Evolutionary conservation across 2,329 filamentous ascomycete genomes (phyloP).

Genomic region (Fusarium compactum): DNA sequence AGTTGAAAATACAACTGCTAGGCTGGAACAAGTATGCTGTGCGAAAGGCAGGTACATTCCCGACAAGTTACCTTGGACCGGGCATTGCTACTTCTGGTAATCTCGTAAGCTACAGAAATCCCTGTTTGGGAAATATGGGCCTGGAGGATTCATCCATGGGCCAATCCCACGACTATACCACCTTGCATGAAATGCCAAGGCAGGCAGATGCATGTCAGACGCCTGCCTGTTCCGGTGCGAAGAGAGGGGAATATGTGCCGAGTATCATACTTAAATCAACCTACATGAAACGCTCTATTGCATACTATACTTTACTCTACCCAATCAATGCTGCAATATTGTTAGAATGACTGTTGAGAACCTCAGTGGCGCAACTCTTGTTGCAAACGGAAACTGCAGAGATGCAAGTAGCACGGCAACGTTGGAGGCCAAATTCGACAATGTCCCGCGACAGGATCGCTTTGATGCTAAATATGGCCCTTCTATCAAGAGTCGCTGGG

Average conservation of each 20-base stretch:
- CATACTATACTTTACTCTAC: background rate
- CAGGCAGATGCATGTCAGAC: background rate
- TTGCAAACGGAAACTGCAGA: too few species aligned
- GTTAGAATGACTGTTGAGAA: background rate
- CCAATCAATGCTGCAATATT: background rate
- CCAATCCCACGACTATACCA: too few species aligned
- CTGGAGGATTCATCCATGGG: too few species aligned
- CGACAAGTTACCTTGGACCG: too few species aligned
- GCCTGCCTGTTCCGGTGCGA: background rate
- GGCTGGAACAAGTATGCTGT: background rate
- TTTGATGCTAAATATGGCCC: too few species aligned
- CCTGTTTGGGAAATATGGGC: background rate
- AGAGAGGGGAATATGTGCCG: background rate
- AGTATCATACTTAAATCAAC: background rate
- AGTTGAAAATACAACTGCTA: background rate
- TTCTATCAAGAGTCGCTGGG: too few species aligned
- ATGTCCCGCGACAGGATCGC: too few species aligned
- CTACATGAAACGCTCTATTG: fast-evolving
- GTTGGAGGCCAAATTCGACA: too few species aligned
- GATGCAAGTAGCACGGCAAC: too few species aligned
- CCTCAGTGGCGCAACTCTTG: background rate
- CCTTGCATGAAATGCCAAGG: background rate
- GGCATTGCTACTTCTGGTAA: background rate
- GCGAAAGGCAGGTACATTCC: too few species aligned
- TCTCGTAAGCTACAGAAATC: background rate